A percentile compares a stretch with the other conserved stretches of the same genome.
These are phyloP conservation scores for Didymella sp. DNA, from an alignment of 2,329 filamentous ascomycete species.

Conservation along the genomic window DNA sequence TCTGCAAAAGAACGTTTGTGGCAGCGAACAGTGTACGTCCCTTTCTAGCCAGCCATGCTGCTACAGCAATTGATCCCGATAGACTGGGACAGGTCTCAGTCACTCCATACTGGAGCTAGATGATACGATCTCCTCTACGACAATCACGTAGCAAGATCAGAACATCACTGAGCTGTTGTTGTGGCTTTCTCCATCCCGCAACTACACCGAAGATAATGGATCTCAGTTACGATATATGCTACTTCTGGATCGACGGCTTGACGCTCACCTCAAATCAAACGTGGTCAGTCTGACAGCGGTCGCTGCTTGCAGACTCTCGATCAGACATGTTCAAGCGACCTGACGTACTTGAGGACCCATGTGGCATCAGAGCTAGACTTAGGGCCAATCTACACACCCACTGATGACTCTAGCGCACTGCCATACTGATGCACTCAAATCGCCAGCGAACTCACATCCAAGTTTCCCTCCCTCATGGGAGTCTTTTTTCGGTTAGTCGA, in stretches of 20 bases:
- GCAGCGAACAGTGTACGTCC: neutral
- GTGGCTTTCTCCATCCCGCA: neutral
- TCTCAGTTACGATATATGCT: constrained; percentile 1
- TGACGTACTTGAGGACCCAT: neutral
- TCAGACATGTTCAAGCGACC: neutral
- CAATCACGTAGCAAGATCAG: neutral
- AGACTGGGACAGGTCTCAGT: neutral
- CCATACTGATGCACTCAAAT: neutral
- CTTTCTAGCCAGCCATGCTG: neutral
- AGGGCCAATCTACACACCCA: neutral
- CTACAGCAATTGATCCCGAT: neutral
- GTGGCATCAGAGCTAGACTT: neutral
- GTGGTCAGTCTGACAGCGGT: neutral
- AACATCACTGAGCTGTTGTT: neutral
- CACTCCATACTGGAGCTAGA: neutral
- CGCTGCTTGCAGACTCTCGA: neutral
- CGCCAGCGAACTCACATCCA: neutral
- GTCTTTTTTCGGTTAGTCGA: neutral
- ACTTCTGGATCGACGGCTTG: neutral
- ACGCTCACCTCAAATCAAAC: neutral
- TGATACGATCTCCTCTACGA: neutral
- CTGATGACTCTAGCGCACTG: neutral
- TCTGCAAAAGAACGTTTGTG: neutral
- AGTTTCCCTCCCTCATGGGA: neutral
- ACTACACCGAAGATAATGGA: neutral